These are phyloP conservation scores for Camelina laxa DNA, from an alignment of 345 rosid species.

Conservation along the genomic window DNA sequence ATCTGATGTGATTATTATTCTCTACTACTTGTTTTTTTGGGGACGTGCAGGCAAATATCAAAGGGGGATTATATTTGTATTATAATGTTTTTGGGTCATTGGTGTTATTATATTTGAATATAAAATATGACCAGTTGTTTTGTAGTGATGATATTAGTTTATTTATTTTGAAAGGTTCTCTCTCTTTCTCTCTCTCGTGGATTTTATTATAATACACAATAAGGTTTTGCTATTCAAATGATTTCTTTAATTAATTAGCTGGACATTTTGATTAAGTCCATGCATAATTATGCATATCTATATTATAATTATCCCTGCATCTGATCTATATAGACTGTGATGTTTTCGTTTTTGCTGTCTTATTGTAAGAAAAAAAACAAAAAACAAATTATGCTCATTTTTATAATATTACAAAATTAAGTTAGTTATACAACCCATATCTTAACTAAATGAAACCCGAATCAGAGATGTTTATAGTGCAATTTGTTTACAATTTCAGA, in stretches of 20 bases:
- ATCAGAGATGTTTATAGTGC: background rate
- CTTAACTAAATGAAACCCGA: background rate
- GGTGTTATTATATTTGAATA: slow-evolving; percentile 26
- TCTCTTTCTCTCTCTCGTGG: slow-evolving; percentile 38
- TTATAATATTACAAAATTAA: background rate
- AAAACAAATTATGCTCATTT: background rate
- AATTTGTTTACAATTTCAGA: background rate
- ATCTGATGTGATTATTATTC: slow-evolving; percentile 43
- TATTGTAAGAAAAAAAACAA: background rate
- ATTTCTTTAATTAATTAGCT: slow-evolving; percentile 46
- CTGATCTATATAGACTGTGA: slow-evolving; percentile 34
- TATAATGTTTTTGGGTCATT: slow-evolving; percentile 4
- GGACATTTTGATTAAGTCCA: slow-evolving; percentile 49
- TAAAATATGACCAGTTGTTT: slow-evolving; percentile 43
- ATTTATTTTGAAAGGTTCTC: slow-evolving; percentile 36
- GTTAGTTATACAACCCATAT: background rate
- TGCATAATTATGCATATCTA: slow-evolving; percentile 38
- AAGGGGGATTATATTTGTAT: slow-evolving; percentile 27
- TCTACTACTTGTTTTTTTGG: slow-evolving; percentile 29
- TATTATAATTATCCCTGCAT: slow-evolving; percentile 27
- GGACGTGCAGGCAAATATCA: slow-evolving; percentile 52
- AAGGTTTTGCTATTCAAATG: slow-evolving; percentile 33
- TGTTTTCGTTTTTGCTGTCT: background rate
- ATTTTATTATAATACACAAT: slow-evolving; percentile 15
- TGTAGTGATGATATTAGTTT: slow-evolving; percentile 1